Conservation (phyloP, 2,329 filamentous ascomycete genomes). For the Dryadomyces quercus-mongolicae region DNA sequence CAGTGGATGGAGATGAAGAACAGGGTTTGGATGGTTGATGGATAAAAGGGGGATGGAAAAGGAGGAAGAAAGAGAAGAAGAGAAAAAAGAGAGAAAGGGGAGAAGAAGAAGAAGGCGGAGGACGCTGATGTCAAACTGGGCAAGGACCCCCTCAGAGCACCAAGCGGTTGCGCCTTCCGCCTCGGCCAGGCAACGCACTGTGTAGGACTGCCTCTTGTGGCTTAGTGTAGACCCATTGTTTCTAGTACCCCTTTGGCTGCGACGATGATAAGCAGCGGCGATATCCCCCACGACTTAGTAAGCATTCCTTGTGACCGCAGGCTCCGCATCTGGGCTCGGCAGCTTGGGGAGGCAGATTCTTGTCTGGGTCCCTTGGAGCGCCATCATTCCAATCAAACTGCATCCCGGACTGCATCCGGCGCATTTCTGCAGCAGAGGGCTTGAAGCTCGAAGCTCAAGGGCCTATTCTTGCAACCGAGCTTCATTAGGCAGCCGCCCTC, state of each 20-base stretch:
- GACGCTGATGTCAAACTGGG: neutral
- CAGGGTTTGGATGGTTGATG: neutral
- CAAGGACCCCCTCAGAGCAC: neutral
- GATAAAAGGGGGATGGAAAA: neutral
- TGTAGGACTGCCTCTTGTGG: neutral
- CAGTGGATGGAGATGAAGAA: neutral
- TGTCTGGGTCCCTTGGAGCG: no score
- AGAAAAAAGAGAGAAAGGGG: neutral
- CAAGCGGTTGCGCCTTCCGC: neutral
- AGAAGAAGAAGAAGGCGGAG: neutral
- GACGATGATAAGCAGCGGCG: neutral
- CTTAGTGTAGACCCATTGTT: neutral
- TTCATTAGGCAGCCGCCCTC: no score
- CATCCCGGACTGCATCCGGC: no score
- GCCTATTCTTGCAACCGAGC: no score
- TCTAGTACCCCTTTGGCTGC: neutral
- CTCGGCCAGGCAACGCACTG: constrained; percentile 3
- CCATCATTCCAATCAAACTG: no score
- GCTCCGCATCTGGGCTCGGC: no score
- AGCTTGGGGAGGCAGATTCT: no score
- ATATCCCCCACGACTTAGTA: neutral
- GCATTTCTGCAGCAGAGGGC: no score
- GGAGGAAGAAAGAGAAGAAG: neutral
- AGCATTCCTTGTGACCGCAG: neutral
- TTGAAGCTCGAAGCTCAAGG: no score